Base-by-base conservation (phyloP, 2,329 filamentous ascomycete species). In the Aspergillus sp. region DNA sequence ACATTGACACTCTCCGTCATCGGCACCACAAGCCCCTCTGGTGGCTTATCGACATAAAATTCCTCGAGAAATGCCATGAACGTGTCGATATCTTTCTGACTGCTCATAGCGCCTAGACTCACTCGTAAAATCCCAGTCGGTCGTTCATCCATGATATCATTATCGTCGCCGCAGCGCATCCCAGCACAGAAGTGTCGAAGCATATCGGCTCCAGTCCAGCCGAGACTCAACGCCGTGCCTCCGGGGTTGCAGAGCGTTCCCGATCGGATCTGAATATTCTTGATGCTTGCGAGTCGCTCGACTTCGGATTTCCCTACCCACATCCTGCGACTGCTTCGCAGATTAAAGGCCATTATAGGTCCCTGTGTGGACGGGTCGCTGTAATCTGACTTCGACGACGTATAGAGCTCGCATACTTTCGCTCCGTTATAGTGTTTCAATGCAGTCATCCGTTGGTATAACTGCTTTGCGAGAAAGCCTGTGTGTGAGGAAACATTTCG, bases 171-270 rank as follows among this genome's bases (percentile, higher is more conserved):
- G 75, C 95, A 99, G 45, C 92, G 86, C 72, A 93, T 88, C 0
- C 95, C 95, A 2, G 89, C 86, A 0, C 90, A 92, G 70, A 95
- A 97, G 73, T 97, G 96, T 61, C 85, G 84, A 68, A 84, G 89
- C 84, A 97, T 89, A 72, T 98, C 93, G 85, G 89, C 90, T 0
- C 92, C 87, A 51, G 89, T 84, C 56, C 97, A 82, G 1, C 82
- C 81, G n/a, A 98, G 83, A 22, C 88, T 86, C 1, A 84, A 82
- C 15, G 93, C 90, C 61, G 96, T 86, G 1, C 93, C 93, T 9
- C 93, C 95, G 1, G 95, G 94, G 69, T 97, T 97, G 78, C 95
- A 99, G 1, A 97, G 82, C 0, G 92, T 91, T 5, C 95, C 95
- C 0, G 92, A 97, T 43, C 95, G 87, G 19, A 98, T 80, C 70